Conservation (phyloP, 306 rosid species). For the Cicer yamashitae region DNA sequence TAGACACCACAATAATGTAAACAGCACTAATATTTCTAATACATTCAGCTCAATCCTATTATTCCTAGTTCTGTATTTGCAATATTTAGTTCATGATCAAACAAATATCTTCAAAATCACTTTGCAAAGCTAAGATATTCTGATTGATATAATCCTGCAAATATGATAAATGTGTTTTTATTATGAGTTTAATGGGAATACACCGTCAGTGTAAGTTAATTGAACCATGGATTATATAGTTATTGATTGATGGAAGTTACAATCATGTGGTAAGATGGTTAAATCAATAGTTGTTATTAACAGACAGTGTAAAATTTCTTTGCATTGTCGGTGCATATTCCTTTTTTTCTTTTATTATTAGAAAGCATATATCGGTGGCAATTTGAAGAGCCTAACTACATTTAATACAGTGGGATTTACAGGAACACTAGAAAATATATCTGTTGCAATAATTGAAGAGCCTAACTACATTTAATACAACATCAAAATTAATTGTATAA, state of each 20-base stretch:
- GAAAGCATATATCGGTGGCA: neutral
- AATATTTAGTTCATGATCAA: constrained; percentile 34
- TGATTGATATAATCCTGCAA: constrained; percentile 6
- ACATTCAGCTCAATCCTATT: constrained; percentile 42
- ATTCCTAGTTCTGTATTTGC: constrained; percentile 22
- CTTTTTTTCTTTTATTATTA: neutral
- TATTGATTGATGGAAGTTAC: too few species aligned
- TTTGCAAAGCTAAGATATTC: constrained; percentile 38
- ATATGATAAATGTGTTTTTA: neutral
- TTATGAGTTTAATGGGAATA: too few species aligned
- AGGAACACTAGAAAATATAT: neutral
- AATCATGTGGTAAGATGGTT: too few species aligned
- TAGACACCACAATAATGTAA: neutral
- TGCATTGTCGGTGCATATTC: too few species aligned
- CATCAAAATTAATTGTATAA: neutral
- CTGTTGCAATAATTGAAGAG: constrained; percentile 1
- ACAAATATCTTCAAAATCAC: constrained; percentile 43
- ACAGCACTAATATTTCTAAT: constrained; percentile 2
- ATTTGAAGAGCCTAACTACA: constrained; percentile 1
- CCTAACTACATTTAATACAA: neutral
- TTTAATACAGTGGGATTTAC: neutral
- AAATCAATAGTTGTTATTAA: too few species aligned
- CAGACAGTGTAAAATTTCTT: too few species aligned
- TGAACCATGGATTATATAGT: too few species aligned
- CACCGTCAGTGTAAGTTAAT: too few species aligned